Conservation (phyloP, 176 grass and related monocot genomes). For the Carex pumila region DNA sequence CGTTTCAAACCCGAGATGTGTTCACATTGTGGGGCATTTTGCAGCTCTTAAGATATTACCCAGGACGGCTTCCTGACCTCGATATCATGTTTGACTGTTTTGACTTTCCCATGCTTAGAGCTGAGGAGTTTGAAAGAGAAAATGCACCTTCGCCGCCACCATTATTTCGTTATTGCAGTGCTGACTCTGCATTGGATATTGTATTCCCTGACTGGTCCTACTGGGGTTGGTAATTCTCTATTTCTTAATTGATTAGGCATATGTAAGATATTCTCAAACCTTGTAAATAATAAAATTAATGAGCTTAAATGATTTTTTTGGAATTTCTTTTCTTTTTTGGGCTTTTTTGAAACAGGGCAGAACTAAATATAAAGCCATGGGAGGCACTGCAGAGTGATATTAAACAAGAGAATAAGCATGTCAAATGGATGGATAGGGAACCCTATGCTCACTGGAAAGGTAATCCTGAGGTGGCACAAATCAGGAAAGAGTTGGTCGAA, state of each 20-base stretch:
- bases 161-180: constrained; percentile 67
- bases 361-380: constrained; percentile 94
- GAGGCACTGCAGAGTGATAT: constrained; percentile 39
- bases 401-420: constrained; percentile 37
- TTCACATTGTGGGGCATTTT: constrained; percentile 88
- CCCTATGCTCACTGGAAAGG: constrained; percentile 98
- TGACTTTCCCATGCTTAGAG: constrained; percentile 56
- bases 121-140: constrained; percentile 27
- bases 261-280: neutral
- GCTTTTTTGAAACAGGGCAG: constrained; percentile 40
- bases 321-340: neutral
- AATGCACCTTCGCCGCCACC: constrained; percentile 38
- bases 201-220: constrained; percentile 94
- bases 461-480: constrained; percentile 52
- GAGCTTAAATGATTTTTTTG: neutral
- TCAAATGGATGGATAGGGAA: constrained; percentile 51
- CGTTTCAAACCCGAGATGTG: constrained; percentile 64
- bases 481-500: constrained; percentile 47
- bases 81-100: constrained; percentile 93
- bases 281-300: constrained; percentile 4
- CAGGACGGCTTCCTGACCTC: constrained; percentile 63
- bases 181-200: constrained; percentile 63
- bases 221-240: constrained; percentile 85
- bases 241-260: neutral
- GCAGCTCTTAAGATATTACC: constrained; percentile 78